These are phyloP conservation scores for Fraxinus sp. DNA, from an alignment of 305 asterid genomes.

Conservation along the genomic window DNA sequence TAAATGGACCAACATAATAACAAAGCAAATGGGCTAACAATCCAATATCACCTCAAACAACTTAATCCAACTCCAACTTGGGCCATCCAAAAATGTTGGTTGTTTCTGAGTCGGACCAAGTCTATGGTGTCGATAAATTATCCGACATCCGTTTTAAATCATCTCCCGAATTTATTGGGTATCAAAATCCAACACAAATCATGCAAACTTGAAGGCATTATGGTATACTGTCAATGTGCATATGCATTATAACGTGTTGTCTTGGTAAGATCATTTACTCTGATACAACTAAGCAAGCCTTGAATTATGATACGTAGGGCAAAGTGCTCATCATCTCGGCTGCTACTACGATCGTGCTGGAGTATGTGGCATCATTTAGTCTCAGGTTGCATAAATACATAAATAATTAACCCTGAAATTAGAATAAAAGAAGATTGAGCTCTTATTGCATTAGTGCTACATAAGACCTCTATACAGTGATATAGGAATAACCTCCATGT, in stretches of 20 bases:
- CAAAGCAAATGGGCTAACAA: too few species aligned
- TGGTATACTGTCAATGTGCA: not conserved
- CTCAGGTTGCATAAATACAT: not conserved
- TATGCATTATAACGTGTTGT: not conserved
- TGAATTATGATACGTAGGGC: not conserved
- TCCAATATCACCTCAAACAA: too few species aligned
- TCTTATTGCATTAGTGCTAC: slow-evolving; percentile 3
- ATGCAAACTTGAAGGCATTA: not conserved
- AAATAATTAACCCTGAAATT: not conserved
- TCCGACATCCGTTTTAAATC: too few species aligned
- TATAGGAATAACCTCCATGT: not conserved
- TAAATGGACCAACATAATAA: too few species aligned
- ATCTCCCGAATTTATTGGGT: too few species aligned
- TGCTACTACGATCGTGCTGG: not conserved
- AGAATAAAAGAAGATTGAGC: not conserved
- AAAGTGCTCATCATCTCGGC: not conserved
- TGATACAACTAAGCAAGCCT: not conserved
- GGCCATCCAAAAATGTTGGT: too few species aligned
- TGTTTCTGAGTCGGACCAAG: too few species aligned
- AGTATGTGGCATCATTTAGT: not conserved
- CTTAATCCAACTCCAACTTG: too few species aligned
- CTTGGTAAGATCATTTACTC: not conserved
- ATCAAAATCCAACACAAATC: not conserved
- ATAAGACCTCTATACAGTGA: not conserved
- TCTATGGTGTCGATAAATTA: too few species aligned